Conservation (phyloP, 2,329 filamentous ascomycete genomes). For the Aspergillus puulaauensis region DNA sequence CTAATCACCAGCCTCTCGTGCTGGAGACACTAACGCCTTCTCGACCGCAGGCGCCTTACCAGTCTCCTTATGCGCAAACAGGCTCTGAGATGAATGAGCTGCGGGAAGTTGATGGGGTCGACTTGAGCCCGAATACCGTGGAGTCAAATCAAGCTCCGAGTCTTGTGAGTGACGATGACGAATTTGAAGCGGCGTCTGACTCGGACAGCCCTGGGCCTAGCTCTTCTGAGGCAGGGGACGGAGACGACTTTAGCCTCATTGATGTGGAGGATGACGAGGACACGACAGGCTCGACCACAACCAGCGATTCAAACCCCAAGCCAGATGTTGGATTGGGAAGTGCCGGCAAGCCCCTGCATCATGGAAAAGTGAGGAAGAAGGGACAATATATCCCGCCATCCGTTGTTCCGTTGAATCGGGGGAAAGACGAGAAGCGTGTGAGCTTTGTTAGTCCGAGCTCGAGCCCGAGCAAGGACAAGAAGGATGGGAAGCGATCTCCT, state of each 20-base stretch:
- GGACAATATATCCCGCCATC: constrained; percentile 26
- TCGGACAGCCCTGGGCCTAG: constrained; percentile 57
- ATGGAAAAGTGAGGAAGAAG: constrained; percentile 32
- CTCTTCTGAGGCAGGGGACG: constrained; percentile 52
- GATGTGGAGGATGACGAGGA: constrained; percentile 49
- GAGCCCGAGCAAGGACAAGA: constrained; percentile 30
- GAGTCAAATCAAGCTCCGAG: constrained; percentile 76
- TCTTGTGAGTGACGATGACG: constrained; percentile 76
- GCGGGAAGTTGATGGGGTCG: constrained; percentile 50
- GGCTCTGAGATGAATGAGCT: constrained; percentile 18
- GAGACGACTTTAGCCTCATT: constrained; percentile 46
- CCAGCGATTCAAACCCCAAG: constrained; percentile 36
- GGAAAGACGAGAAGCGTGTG: constrained; percentile 37
- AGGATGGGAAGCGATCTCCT: constrained; percentile 17
- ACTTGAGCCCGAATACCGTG: constrained; percentile 65
- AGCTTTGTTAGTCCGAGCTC: constrained; percentile 37
- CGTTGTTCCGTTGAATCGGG: constrained; percentile 27
- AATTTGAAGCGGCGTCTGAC: constrained; percentile 69
- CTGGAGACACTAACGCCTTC: constrained; percentile 41
- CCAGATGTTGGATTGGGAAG: constrained; percentile 31
- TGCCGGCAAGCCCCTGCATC: constrained; percentile 31
- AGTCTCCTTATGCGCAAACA: constrained; percentile 28
- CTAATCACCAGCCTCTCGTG: constrained; percentile 41
- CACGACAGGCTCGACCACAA: constrained; percentile 32
- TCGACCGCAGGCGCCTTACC: constrained; percentile 21